Base-by-base conservation (phyloP, 179 eudicot genomes). In the Vitellaria paradoxa region DNA sequence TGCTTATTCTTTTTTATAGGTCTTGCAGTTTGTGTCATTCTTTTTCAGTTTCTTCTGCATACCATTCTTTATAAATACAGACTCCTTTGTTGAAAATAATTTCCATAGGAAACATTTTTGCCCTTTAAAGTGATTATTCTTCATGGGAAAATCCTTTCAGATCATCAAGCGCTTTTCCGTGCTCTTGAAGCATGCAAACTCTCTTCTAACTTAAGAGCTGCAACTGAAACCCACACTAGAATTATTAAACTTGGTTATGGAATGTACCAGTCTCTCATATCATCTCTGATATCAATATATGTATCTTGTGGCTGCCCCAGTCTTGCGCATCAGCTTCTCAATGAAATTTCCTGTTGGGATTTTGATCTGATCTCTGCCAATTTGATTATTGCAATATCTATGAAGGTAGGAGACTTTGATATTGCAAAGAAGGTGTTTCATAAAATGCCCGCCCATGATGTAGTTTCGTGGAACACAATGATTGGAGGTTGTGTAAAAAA, bases 381-480 rank as follows among this genome's bases (percentile, higher is more conserved):
- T 85, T 57, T 71, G 55, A 70, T 91, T 72, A 85, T 93, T 53
- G 73, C 90, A 2, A 83, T 84, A 62, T 90, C 87, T 74, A 83
- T 86, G 87, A 91, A 80, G 82, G 70, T 70, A 20, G 91, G 93
- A 62, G 88, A 84, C 59, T 66, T 84, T 77, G 88, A 84, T 76
- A 66, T 76, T 75, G 94, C 93, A 30, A 88, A 85, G 76, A 85
- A 49, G 77, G 81, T 91, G 74, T 93, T 93, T 70, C 64, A n/a
- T 62, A 68, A 82, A 55, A 85, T 91, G 92, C 85, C 84, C 13
- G 53, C 72, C 11, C 87, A 76, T 77, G 94, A 93, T 86, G 84
- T 90, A 45, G 92, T 93, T 21, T 87, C 97, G 3, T 93, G 97
- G 98, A 93, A 91, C 82, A 85, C 93, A 8, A 24, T 88, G 70